phyloP scores from a whole-genome alignment of 1,284 basidiomycete genomes.

The Takashimella koratensis region DNA sequence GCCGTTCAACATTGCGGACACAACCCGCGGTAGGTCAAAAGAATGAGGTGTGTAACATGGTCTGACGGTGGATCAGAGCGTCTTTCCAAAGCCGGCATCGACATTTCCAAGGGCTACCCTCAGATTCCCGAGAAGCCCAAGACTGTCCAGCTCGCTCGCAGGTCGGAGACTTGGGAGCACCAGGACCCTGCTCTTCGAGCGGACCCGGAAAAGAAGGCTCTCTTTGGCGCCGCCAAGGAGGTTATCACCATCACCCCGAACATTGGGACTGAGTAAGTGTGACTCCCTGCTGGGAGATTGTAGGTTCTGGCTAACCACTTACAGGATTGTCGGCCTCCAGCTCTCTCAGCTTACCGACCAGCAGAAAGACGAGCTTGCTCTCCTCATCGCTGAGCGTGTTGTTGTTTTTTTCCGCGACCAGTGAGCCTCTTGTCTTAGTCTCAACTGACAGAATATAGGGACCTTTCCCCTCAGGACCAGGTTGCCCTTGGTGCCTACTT shows the following conservation, averaged over 20 bases:
- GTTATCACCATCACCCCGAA: constrained; percentile 12
- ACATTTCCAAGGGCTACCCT: constrained; percentile 6
- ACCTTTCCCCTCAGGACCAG: constrained; percentile 24
- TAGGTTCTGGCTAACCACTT: background rate
- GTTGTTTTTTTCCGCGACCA: constrained; percentile 17
- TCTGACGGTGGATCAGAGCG: too few species aligned
- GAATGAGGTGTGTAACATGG: too few species aligned
- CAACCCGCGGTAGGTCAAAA: too few species aligned
- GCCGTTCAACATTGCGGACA: too few species aligned
- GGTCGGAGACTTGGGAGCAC: too few species aligned
- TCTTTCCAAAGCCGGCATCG: constrained; percentile 3
- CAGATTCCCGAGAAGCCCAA: constrained; percentile 5
- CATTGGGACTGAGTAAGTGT: constrained; percentile 15
- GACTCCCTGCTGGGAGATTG: background rate
- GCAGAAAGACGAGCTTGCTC: constrained; percentile 15
- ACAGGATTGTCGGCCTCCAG: constrained; percentile 20
- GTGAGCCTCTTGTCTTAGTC: constrained; percentile 7
- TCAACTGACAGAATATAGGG: constrained; percentile 16
- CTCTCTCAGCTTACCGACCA: constrained; percentile 10
- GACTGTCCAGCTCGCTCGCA: too few species aligned
- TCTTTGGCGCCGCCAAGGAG: constrained; percentile 16
- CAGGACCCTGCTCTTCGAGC: constrained; percentile 14
- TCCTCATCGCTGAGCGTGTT: constrained; percentile 13
- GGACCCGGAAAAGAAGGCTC: constrained; percentile 18
- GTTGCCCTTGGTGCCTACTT: constrained; percentile 28